Evolutionary conservation across 2,329 filamentous ascomycete species (phyloP), one percentile per base, ranked within the genome.

Genomic region (Xylaria sp.): DNA sequence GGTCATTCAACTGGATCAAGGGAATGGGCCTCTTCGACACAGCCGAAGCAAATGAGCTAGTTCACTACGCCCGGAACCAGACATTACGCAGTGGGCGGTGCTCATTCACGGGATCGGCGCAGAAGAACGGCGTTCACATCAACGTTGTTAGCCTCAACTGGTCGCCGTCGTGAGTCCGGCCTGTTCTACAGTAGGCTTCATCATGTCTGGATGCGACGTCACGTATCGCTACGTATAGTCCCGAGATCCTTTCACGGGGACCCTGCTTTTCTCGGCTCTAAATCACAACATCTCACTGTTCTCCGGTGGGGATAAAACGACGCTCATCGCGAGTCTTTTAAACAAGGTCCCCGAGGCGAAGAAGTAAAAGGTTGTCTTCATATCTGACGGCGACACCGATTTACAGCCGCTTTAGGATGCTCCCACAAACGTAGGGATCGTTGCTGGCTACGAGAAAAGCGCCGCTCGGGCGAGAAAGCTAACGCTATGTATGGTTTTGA

Each of bases 81-180:
- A 68, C 61, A n/a, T n/a, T 70, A 8, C 61, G 61, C 34, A 34
- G 21, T n/a, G 68, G 68, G 14, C 68, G 65, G 61, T 68, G 65
- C 50, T n/a, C 47, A 2, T 68, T 70, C 58, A 61, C 68, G 53
- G 42, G 47, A 17, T 32, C 36, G 3, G 67, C 67, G 55, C 48
- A 64, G 30, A 45, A 30, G 21, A 32, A 45, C 1, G 54, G 67
- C 47, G 51, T 47, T 1, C 55, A 39, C 8, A 67, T 69, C 39
- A 53, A 51, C 11, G 67, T 67, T n/a, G 60, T 67, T 7, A 64
- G 67, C 32, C 61, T 69, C 30, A 69, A 67, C 56, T 67, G 64
- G 67, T 64, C 59, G 12, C 56, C 64, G 50, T 63, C 60, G 39
- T 67, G 67, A 64, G 34, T 67, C 45, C 64, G 64, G 42, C 64